Evolutionary conservation across 2,329 filamentous ascomycete species (phyloP), one percentile per base, ranked within the genome.

Genomic region (Colletotrichum falcatum): DNA sequence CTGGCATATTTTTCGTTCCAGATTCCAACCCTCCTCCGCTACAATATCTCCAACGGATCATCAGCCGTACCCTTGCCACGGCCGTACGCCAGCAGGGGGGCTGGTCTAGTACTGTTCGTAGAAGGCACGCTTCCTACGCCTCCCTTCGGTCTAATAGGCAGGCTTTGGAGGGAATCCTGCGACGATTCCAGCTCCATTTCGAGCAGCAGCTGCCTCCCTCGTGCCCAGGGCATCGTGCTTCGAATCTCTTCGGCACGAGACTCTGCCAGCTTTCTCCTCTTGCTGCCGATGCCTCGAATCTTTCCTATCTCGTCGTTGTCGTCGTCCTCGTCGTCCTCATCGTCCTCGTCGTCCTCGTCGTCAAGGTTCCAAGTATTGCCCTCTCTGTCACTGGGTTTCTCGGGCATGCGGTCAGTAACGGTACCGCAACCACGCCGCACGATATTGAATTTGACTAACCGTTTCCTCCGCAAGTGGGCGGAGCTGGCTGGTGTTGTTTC

Each of bases 171-270:
- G 2, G n/a, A 51, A 28, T 61, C 44, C 44, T 61, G 59, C 7
- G 59, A 61, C 14, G 33, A 61, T 7, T 39, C 44, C 16, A 49
- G 16, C n/a, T 39, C 59, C 33, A 61, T 49, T 3, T 61, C 44
- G 18, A 49, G 59, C 35, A 51, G 5, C n/a, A 49, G 20, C 14
- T 14, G 44, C 18, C 59, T 37, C n/a, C 42, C 59, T 49, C 16
- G 33, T 23, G 30, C 1, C 16, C 33, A 30, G 5, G 59, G 30
- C 5, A n/a, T 1, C 6, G 14, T 23, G 16, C 26, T 3, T 9
- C 14, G 59, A 5, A 35, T 28, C 18, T 42, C 8, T 35, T 53
- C 46, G 6, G 18, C 26, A 16, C 5, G 3, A 11, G 48, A 12
- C 3, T 33, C 20, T 35, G 51, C 26, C 11, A 33, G 12, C 26